Base-by-base conservation (phyloP, 129 eudicot species). In the Pittosporum tobira region DNA sequence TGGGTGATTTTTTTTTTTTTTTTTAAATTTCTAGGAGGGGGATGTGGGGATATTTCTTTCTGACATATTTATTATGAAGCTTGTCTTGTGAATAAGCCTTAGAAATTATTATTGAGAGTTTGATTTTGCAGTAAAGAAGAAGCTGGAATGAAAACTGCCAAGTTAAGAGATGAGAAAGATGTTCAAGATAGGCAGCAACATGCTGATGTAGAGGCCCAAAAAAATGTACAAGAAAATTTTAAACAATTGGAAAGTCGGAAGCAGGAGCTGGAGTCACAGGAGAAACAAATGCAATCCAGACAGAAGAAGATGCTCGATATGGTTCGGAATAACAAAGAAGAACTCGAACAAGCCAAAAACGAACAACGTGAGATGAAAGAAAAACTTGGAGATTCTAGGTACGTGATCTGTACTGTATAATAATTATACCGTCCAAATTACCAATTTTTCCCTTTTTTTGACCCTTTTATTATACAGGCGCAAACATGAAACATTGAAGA, bases 71-170 rank as follows among this genome's bases (percentile, higher is more conserved):
- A 40, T 10, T 22, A 1, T 50, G 56, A 50, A 50, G 56, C n/a
- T 56, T 8, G 24, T 22, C 26, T 61, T 31, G 15, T 51, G 3
- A 11, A n/a, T 46, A 14, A 34, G 50, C 58, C 43, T 26, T 6
- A 24, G 38, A 64, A 48, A 18, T 25, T 53, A 14, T 13, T 11
- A n/a, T 51, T 48, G 24, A 45, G 25, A 15, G 11, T 45, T 50
- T 62, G 18, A 63, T 61, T 44, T 75, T 84, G 72, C 85, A 91
- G 99, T 69, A 93, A 93, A 74, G 99, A 93, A 79, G 88, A 87
- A 67, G 99, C 96, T 55, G 99, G 96, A 23, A 87, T 72, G 94
- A 83, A 73, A 73, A 93, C 96, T 70, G 83, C 85, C 14, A 87
- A 84, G 70, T 61, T 87, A 61, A 77, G 79, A 70, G 96, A 83